phyloP scores from a whole-genome alignment of 768 basidiomycete genomes.

The Calocybe indica region DNA sequence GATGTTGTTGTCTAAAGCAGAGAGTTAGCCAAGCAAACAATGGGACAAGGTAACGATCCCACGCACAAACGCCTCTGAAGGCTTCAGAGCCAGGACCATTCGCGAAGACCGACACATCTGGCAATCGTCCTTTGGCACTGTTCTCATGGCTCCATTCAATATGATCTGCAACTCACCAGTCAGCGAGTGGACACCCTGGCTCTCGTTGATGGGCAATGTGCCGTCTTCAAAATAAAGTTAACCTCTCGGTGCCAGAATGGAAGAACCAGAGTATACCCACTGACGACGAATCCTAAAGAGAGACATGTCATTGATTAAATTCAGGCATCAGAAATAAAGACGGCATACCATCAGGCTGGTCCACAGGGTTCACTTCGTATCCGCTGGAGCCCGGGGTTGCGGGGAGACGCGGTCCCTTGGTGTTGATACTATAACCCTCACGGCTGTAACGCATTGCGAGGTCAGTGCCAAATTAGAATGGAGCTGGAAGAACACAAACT shows the following conservation, averaged over 20 bases:
- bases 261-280: slow-evolving; percentile 10
- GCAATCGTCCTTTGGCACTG: background rate
- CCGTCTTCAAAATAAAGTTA: slow-evolving; percentile 17
- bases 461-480: background rate
- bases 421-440: slow-evolving; percentile 28
- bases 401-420: slow-evolving; percentile 31
- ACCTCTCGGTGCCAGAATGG: background rate
- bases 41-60: background rate
- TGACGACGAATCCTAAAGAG: slow-evolving; percentile 24
- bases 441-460: slow-evolving; percentile 16
- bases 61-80: slow-evolving; percentile 39
- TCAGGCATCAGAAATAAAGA: background rate
- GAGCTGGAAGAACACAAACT: slow-evolving; percentile 16
- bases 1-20: slow-evolving; percentile 32
- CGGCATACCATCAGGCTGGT: slow-evolving; percentile 24
- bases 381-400: slow-evolving; percentile 18
- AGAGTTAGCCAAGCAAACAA: background rate
- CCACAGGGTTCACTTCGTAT: slow-evolving; percentile 26
- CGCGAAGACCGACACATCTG: slow-evolving; percentile 39
- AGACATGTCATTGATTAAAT: background rate
- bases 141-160: background rate
- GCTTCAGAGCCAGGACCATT: slow-evolving; percentile 34
- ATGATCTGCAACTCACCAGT: slow-evolving; percentile 17
- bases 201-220: slow-evolving; percentile 25
- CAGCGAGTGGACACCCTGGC: slow-evolving; percentile 37